Evolutionary conservation across 768 basidiomycete species (phyloP).

Genomic region (Suillus brevipes): DNA sequence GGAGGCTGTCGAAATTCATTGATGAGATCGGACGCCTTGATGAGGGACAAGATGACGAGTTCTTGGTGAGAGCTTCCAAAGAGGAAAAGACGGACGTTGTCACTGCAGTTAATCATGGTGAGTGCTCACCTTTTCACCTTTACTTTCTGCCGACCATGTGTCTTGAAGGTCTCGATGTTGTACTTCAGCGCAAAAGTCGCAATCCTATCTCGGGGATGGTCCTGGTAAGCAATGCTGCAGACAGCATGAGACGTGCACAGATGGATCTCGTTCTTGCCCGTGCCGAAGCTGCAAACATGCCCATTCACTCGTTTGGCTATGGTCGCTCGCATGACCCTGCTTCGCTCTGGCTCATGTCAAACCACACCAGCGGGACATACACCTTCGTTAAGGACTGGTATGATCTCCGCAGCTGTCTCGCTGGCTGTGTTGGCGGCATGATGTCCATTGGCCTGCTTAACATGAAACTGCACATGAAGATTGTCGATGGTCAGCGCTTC

Average conservation of each 20-base stretch:
- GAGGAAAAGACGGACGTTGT: constrained; percentile 98
- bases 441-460: constrained; percentile 91
- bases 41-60: constrained; percentile 53
- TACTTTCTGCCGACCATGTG: constrained; percentile 6
- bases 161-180: constrained; percentile 78
- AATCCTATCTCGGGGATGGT: constrained; percentile 92
- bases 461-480: constrained; percentile 95
- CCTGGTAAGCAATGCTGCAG: constrained; percentile 89
- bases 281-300: constrained; percentile 93
- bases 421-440: constrained; percentile 94
- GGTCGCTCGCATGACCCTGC: constrained; percentile 97
- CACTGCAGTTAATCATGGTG: constrained; percentile 95
- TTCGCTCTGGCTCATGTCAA: constrained; percentile 98
- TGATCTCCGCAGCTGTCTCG: constrained; percentile 87
- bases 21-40: constrained; percentile 58
- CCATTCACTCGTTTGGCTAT: constrained; percentile 97
- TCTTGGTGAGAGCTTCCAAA: constrained; percentile 69
- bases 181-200: constrained; percentile 89
- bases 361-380: constrained; percentile 96
- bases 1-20: constrained; percentile 74
- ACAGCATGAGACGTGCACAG: constrained; percentile 89
- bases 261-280: constrained; percentile 98
- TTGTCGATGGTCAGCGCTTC: constrained; percentile 89
- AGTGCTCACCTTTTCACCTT: constrained; percentile 12
- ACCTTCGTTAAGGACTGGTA: constrained; percentile 99